Evolutionary conservation across 2,329 filamentous ascomycete genomes (phyloP).

Genomic region (Nemania sp.): DNA sequence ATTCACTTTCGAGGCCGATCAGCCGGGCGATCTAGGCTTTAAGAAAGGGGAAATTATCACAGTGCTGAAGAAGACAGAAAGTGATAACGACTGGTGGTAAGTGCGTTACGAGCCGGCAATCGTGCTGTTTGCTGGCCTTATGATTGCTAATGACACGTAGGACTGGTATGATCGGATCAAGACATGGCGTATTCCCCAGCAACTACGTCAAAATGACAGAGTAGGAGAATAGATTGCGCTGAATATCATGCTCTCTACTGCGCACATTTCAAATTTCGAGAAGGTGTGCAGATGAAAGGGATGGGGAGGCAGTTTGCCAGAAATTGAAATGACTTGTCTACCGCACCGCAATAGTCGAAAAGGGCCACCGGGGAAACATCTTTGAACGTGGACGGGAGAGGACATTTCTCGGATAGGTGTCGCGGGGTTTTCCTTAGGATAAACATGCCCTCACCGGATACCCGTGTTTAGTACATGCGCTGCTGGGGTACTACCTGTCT

Average conservation of each 20-base stretch:
- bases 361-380: too few relatives aligned
- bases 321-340: too few relatives aligned
- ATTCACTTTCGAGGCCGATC: conserved; percentile 92
- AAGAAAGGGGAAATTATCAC: conserved; percentile 98
- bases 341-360: too few relatives aligned
- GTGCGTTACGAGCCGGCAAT: conserved; percentile 38
- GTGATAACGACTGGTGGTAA: conserved; percentile 92
- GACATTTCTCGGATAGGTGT: not conserved
- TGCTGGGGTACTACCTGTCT: not conserved
- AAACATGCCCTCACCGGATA: not conserved
- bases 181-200: conserved; percentile 91
- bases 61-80: conserved; percentile 91
- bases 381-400: too few relatives aligned
- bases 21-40: conserved; percentile 89
- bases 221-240: conserved; percentile 13
- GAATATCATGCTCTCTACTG: not conserved
- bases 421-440: not conserved
- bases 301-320: too few relatives aligned
- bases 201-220: conserved; percentile 70
- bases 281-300: too few relatives aligned
- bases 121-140: not conserved
- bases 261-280: too few relatives aligned
- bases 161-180: conserved; percentile 85
- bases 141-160: conserved; percentile 42
- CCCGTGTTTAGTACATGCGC: conserved; percentile 2